Evolutionary conservation across 129 eudicot genomes (phyloP), one percentile per base, ranked within the genome.

Genomic region (Ambrosia trifida): DNA sequence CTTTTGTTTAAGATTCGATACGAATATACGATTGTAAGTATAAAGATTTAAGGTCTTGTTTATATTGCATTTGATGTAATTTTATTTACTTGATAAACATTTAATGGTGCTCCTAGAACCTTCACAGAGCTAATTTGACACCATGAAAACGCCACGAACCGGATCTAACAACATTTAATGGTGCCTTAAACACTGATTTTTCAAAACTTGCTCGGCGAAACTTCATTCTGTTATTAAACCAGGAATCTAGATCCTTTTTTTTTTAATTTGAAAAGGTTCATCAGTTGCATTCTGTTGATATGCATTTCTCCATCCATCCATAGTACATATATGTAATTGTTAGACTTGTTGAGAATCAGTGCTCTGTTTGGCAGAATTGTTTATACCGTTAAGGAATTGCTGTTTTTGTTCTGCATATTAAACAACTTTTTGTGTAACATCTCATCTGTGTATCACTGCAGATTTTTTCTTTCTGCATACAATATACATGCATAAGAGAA

Each of bases 121-220:
- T 62, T 62, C 14, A 32, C 5, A 17, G 28, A 28, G 36, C 61
- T 16, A 17, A 46, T 72, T 61, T 17, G 62, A 45, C 38, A 12
- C 45, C 36, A 50, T 30, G 24, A 13, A 14, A 17, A 47, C 62
- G n/a, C 16, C 14, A 62, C 46, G 13, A 63, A 63, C 52, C 11
- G 14, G 50, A 56, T 61, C 45, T 51, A 24, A 35, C 46, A 41
- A 44, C 43, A 24, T 69, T 30, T 46, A 61, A 49, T 36, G 47
- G 30, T 77, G 65, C 38, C 76, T 40, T 62, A 30, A 77, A 69
- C 32, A 36, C 66, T 28, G 20, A 40, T 17, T 32, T 30, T 76
- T 35, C n/a, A 10, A 58, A 68, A 19, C 40, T 3, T 66, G 66
- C 47, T 53, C 45, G 65, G 18, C 8, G 50, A 7, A 75, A 44